Evolutionary conservation across 2,329 filamentous ascomycete species (phyloP), one percentile per base, ranked within the genome.

Genomic region (Escovopsis weberi): DNA sequence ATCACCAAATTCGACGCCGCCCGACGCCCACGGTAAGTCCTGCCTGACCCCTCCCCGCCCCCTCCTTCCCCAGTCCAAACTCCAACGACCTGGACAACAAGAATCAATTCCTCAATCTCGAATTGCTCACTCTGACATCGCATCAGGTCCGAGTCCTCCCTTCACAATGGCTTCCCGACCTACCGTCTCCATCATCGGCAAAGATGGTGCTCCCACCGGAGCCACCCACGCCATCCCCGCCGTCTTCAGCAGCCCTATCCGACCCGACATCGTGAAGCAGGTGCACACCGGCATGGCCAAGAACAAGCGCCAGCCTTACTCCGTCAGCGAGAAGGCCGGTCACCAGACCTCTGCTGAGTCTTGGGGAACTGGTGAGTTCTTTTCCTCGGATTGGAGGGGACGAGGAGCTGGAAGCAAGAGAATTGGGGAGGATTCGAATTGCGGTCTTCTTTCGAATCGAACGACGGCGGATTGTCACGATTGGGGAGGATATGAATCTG

Each of bases 321-420:
- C 91, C 63, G 91, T 98, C 78, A 94, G 87, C 82, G 89, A 96
- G 84, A 98, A 98, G 85, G 91, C 91, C 66, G 91, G 91, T 76
- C 91, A 98, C 76, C 91, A 98, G 78, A 98, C 91, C 67, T 94
- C 86, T 72, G 91, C 91, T 66, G 91, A 98, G 80, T 98, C 93
- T 57, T 98, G 91, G 91, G 89, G 89, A 82, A 96, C 89, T 75
- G 89, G 86, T 93, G 68, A 72, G 83, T 82, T 56, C 47, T 15
- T 23, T 32, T 34, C 23, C 18, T 19, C 19, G 11, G 33, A 12
- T n/a, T 38, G 26, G 19, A 23, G 36, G 12, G 38, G 30, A 35
- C 18, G 30, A 34, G 41, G 33, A 9, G 30, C 32, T 38, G 41
- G 33, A 30, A 34, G 26, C 34, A 11, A 15, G 35, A 23, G 33